Base-by-base conservation (phyloP, 441 rosid species). In the Adansonia rubrostipa region DNA sequence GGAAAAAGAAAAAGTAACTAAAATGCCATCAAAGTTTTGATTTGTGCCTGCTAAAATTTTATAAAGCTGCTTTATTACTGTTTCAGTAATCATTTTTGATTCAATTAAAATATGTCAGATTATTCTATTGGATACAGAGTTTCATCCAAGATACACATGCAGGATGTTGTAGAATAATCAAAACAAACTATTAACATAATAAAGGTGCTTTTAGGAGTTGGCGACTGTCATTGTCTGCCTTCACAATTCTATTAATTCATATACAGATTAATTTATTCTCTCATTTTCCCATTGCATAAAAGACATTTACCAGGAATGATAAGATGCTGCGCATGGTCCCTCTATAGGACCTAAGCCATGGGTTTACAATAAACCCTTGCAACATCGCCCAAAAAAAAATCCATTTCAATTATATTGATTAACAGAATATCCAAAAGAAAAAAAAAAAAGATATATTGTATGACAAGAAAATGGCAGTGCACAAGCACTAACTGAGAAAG, bases 171-270 rank as follows among this genome's bases (percentile, higher is more conserved):
- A 24, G 13, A 50, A 70, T 70, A 50, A 50, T 24, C 58, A 0
- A 2, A 51, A 15, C 20, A 28, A 0, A 9, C 45, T 51, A 71
- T 7, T 63, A 63, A 63, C 6, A n/a, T 24, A 70, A 50, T 24
- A 70, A 51, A 71, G 15, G 22, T 24, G 47, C 74, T 28, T 50
- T 50, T 14, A 13, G 73, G 33, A 22, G 73, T 42, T 51, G 51
- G 44, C 51, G 60, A 50, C 36, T 3, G 60, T 28, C 60, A 50
- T 50, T 51, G 14, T 42, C 53, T 22, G 44, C 57, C 42, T 70
- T 17, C 58, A 48, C 44, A 48, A 48, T 50, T 48, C 44, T 50
- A 50, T 70, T 70, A 19, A 68, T 48, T 22, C 33, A 45, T 44
- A n/a, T 19, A 42, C 71, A 40, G 42, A 40, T 17, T 42, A 66